Base-by-base conservation (phyloP, 2,329 filamentous ascomycete species). In the Aureobasidium musti region DNA sequence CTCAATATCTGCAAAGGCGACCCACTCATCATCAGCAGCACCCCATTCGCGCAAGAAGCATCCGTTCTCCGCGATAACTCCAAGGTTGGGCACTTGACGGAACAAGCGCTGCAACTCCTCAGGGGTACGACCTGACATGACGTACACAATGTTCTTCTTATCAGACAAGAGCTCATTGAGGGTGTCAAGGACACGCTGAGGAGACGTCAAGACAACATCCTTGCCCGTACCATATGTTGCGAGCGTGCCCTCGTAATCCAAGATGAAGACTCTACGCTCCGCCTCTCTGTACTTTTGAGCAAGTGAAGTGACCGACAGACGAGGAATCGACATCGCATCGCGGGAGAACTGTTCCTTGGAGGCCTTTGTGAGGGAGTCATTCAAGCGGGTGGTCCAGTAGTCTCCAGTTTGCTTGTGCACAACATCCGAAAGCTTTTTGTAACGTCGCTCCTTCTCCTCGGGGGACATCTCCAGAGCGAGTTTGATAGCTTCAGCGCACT, bases 171-270 rank as follows among this genome's bases (percentile, higher is more conserved):
- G 80, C 67, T 97, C 92, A 68, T 90, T 92, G 17, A 98, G 79
- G 0, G 92, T 87, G 68, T 93, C 90, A 54, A 96, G 84, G 0
- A 93, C 92, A 33, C 92, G 89, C 79, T 95, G 90, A 2, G 92
- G 92, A 70, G 91, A 96, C 60, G 91, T 90, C 21, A 95, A 84
- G 57, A 97, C 91, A 69, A 95, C 94, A 73, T 91, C 90, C 68
- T 87, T 90, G 66, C 92, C 89, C 0, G 91, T 90, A 4, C 92
- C 92, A 85, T 92, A 95, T 63, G 89, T 91, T 50, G 95, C 91
- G 8, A 98, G 82, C 0, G 94, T 98, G 52, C 92, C 94, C 77
- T 98, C 94, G 74, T 97, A 96, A 74, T 98, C 94, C 52, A 98
- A 83, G 70, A 98, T 88, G 77, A 98, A 95, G 2, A 98, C 82